Evolutionary conservation across 2,329 filamentous ascomycete species (phyloP).

Genomic region (Hymenotorrendiella dingleyae): DNA sequence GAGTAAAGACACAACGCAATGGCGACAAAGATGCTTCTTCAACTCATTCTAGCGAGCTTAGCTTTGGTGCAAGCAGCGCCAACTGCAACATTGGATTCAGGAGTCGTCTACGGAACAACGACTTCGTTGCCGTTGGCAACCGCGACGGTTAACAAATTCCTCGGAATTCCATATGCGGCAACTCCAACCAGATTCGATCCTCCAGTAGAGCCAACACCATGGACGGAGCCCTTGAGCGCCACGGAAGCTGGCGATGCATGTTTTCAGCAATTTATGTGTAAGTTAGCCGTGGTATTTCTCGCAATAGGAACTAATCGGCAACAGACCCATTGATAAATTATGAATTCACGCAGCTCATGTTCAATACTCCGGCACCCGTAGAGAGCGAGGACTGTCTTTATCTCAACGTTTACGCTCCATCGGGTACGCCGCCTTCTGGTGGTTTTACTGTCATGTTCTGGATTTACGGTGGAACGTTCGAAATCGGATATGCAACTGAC

Average conservation of each 20-base stretch:
- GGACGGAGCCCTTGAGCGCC: constrained; percentile 4
- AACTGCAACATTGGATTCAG: no score
- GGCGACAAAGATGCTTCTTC: no score
- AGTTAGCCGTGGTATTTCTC: no score
- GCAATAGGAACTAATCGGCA: no score
- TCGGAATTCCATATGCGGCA: constrained; percentile 34
- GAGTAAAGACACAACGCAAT: no score
- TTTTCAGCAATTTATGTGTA: constrained; percentile 11
- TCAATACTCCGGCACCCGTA: constrained; percentile 5
- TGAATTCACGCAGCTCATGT: constrained; percentile 2
- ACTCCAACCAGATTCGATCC: constrained; percentile 31
- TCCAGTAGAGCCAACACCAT: constrained; percentile 28
- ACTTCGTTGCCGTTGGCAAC: not conserved
- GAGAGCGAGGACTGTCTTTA: constrained; percentile 33
- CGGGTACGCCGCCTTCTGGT: not conserved
- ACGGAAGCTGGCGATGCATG: constrained; percentile 7
- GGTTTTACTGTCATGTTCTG: constrained; percentile 35
- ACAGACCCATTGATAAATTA: constrained; percentile 1
- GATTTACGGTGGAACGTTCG: constrained; percentile 34
- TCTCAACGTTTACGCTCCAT: constrained; percentile 30
- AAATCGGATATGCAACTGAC: constrained; percentile 9
- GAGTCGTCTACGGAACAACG: no score
- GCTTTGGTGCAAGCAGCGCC: no score
- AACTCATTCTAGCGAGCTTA: no score
- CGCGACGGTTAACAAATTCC: constrained; percentile 22